Evolutionary conservation across 345 rosid genomes (phyloP), one percentile per base, ranked within the genome.

Genomic region (Zanthoxylum bungeanum): DNA sequence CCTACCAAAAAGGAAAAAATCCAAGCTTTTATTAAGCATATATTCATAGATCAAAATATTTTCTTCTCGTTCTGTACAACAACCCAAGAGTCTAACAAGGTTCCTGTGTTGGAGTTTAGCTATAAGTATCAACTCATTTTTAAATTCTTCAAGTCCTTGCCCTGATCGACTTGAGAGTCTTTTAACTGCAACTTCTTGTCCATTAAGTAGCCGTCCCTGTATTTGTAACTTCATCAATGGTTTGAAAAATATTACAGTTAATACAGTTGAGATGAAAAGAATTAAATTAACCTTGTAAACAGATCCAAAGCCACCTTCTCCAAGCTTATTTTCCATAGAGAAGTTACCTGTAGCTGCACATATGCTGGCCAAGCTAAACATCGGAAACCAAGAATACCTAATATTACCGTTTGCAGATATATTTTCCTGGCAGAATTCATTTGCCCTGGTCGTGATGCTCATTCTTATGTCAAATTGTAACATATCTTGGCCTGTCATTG

Each of bases 41-140:
- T 73, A 80, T 65, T 80, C 78, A 17, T 83, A 80, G 49, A 78
- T 73, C 39, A 80, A 40, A 64, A 76, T 76, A 52, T 69, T 70
- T 53, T 83, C 86, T 5, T 78, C 77, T 64, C 72, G 69, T 44
- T 74, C 63, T 19, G 66, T 69, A 73, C 87, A 80, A 36, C 66
- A 49, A 8, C 85, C 88, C 2, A 82, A 55, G n/a, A 85, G 81
- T 68, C 58, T 73, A 1, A 80, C 81, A 27, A 85, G 81, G 66
- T 85, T 81, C 21, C 79, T 68, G 74, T 82, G 86, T 39, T 85
- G 86, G 53, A 85, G 84, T 55, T 77, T 78, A 9, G 82, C 81
- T 37, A 82, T 78, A 31, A 78, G 24, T 7, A 24, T 30, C 1
- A 74, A 78, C 70, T 82, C 84, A 59, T 74, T 82, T 70, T 50